Percentiles rank a stretch among this genome's conserved stretches.
phyloP scores from a whole-genome alignment of 2,329 filamentous ascomycete genomes.

The Tolypocladium pustulatum region DNA sequence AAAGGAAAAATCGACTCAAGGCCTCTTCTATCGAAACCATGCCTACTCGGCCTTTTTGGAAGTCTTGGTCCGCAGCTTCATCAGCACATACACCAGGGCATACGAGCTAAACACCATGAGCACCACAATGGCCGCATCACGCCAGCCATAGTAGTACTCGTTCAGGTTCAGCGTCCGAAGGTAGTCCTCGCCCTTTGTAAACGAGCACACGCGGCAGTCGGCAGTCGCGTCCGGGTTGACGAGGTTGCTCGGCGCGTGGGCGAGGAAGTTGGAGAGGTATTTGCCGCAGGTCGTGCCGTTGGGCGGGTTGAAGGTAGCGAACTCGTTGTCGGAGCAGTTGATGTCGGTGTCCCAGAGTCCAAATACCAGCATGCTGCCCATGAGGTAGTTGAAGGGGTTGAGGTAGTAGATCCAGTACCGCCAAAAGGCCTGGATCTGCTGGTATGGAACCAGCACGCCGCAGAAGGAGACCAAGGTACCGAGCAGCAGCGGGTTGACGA shows the following conservation, averaged over 20 bases:
- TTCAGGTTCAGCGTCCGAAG: slow-evolving; percentile 47
- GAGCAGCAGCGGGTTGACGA: slow-evolving; percentile 46
- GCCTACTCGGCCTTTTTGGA: slow-evolving; percentile 33
- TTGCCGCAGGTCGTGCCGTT: slow-evolving; percentile 42
- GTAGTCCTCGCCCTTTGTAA: slow-evolving; percentile 47
- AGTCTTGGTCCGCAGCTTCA: slow-evolving; percentile 38
- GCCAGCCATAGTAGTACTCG: slow-evolving; percentile 55
- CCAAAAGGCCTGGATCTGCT: slow-evolving; percentile 56
- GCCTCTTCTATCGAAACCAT: background rate
- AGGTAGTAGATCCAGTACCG: slow-evolving; percentile 52
- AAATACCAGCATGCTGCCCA: slow-evolving; percentile 45
- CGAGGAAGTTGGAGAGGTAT: slow-evolving; percentile 45
- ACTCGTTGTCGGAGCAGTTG: slow-evolving; percentile 35
- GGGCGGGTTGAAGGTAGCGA: slow-evolving; percentile 40
- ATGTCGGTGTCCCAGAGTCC: slow-evolving; percentile 35
- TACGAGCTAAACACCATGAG: slow-evolving; percentile 47
- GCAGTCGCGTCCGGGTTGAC: slow-evolving; percentile 47
- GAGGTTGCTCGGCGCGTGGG: slow-evolving; percentile 34
- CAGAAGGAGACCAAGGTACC: slow-evolving; percentile 59
- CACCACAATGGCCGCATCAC: slow-evolving; percentile 49
- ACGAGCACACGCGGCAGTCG: slow-evolving; percentile 52
- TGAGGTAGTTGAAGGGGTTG: slow-evolving; percentile 52
- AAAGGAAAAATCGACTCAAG: background rate
- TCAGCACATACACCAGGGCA: slow-evolving; percentile 30
- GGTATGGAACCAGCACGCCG: slow-evolving; percentile 62